phyloP scores from a whole-genome alignment of 73 alveolate species.

The Paraurostyla sp. region DNA sequence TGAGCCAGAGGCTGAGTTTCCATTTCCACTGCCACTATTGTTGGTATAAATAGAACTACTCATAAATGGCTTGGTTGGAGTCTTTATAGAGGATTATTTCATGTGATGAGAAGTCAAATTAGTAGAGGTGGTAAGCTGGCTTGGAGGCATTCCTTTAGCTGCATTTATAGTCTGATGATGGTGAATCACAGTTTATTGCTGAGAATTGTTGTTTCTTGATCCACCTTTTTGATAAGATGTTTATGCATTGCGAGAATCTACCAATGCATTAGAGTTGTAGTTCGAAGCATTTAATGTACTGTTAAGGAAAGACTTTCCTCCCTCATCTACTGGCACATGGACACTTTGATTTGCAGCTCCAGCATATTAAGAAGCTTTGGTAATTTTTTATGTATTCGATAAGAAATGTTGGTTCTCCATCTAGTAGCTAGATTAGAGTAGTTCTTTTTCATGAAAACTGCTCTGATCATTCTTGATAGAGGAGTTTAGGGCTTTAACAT shows the following conservation, averaged over 20 bases:
- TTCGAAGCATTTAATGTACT: constrained; percentile 57
- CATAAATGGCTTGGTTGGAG: constrained; percentile 37
- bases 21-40: constrained; percentile 1
- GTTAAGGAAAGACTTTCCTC: constrained; percentile 41
- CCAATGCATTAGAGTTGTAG: constrained; percentile 33
- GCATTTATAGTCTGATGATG: constrained; percentile 48
- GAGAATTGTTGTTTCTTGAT: constrained; percentile 34
- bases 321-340: background rate
- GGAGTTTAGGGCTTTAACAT: constrained; percentile 4
- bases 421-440: background rate
- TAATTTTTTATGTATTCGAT: constrained; percentile 6
- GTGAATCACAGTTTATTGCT: background rate
- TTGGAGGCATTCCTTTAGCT: constrained; percentile 34
- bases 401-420: background rate
- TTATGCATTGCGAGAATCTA: background rate
- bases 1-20: background rate
- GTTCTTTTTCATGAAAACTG: background rate
- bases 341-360: background rate
- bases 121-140: background rate
- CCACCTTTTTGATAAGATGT: background rate
- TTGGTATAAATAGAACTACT: background rate
- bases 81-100: constrained; percentile 34
- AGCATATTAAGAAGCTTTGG: background rate
- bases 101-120: constrained; percentile 1
- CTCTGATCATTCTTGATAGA: background rate